Conservation (phyloP, 2,329 filamentous ascomycete genomes). For the Cladosporium sp. region DNA sequence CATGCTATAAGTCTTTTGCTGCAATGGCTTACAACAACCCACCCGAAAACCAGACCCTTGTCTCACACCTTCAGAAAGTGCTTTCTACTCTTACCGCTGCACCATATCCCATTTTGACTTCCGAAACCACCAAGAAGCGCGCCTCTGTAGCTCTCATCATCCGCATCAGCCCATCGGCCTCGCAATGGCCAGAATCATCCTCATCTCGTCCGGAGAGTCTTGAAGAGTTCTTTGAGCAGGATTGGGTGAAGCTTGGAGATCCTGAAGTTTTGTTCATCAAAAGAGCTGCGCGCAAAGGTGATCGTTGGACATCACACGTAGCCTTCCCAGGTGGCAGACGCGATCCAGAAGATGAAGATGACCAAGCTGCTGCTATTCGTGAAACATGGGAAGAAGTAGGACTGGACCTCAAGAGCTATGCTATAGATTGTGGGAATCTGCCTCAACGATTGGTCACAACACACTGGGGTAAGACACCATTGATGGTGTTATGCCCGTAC, state of each 20-base stretch:
- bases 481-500: slow-evolving; percentile 68
- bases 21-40: slow-evolving; percentile 1
- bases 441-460: slow-evolving; percentile 64
- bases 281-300: slow-evolving; percentile 58
- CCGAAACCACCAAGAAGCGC: slow-evolving; percentile 51
- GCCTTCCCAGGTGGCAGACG: slow-evolving; percentile 65
- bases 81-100: slow-evolving; percentile 40
- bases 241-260: slow-evolving; percentile 63
- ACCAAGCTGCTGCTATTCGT: slow-evolving; percentile 58
- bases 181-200: slow-evolving; percentile 44
- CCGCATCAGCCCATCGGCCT: slow-evolving; percentile 56
- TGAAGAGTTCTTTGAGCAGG: slow-evolving; percentile 57
- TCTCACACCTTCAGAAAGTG: slow-evolving; percentile 39
- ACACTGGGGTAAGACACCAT: slow-evolving; percentile 58
- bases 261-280: slow-evolving; percentile 71
- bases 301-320: slow-evolving; percentile 67
- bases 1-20: not conserved
- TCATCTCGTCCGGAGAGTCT: slow-evolving; percentile 29
- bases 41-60: slow-evolving; percentile 24
- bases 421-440: slow-evolving; percentile 55
- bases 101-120: slow-evolving; percentile 48
- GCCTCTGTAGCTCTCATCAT: slow-evolving; percentile 65
- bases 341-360: slow-evolving; percentile 61
- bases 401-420: slow-evolving; percentile 43
- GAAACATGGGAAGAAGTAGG: slow-evolving; percentile 66